Conservation (phyloP, 441 rosid genomes). For the Erodium texanum region DNA sequence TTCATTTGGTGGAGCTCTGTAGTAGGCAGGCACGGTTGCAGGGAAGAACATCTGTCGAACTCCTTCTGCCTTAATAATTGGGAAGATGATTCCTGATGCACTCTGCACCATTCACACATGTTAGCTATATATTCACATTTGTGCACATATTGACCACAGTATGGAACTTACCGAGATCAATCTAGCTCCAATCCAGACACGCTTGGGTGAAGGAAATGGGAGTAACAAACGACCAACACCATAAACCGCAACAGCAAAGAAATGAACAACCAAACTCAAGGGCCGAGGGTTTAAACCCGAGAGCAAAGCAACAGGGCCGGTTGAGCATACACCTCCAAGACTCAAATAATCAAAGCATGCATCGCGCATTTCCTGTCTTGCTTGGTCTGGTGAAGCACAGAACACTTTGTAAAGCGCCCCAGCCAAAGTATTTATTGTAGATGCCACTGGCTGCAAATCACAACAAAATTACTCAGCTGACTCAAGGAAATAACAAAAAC, state of each 20-base stretch:
- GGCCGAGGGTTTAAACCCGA: slow-evolving; percentile 81
- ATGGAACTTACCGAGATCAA: slow-evolving; percentile 35
- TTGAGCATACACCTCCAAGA: slow-evolving; percentile 61
- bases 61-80: not conserved
- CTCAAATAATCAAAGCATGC: slow-evolving; percentile 82
- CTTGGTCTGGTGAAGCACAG: slow-evolving; percentile 62
- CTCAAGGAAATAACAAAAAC: not conserved
- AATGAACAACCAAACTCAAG: slow-evolving; percentile 57
- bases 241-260: slow-evolving; percentile 75
- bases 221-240: slow-evolving; percentile 67
- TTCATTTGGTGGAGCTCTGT: not conserved
- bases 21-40: not conserved
- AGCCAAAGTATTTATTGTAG: slow-evolving; percentile 76
- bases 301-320: slow-evolving; percentile 64
- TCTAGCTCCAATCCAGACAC: slow-evolving; percentile 70
- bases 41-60: not conserved
- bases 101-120: not conserved
- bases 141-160: not conserved
- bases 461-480: slow-evolving; percentile 12
- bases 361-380: slow-evolving; percentile 67
- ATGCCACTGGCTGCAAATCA: slow-evolving; percentile 64
- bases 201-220: slow-evolving; percentile 73
- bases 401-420: slow-evolving; percentile 80
- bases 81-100: not conserved
- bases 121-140: not conserved